Base-by-base conservation (phyloP, 371 early-diverging fungal genomes). In the Zopfochytrium polystomum region DNA sequence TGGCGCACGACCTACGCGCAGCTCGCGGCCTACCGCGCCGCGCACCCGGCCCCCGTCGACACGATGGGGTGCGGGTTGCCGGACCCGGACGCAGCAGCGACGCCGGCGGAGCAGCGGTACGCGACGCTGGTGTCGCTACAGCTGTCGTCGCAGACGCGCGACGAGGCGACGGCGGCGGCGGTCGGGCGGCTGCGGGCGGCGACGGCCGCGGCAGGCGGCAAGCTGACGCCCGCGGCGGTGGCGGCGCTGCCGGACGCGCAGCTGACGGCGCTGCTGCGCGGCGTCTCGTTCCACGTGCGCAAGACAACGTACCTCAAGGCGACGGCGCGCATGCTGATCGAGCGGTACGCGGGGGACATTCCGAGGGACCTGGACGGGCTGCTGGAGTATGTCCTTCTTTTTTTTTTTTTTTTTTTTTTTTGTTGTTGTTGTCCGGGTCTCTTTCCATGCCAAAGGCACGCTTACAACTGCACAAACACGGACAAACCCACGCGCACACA, bases 121-220 rank as follows among this genome's bases (percentile, higher is more conserved):
- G 92, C 94, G 62, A 88, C 93, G 2, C 76, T 99, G 1, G 74
- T 94, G n/a, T 77, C 96, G 0, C 76, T 99, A 43, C 89, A 95
- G 80, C 81, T 99, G 13, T 96, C 97, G 7, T 88, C 96, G 25
- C 96, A 96, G 75, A 98, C 99, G 2, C 92, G 91, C 67, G 99
- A 99, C 68, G 87, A 89, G 7, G 83, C 90, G 2, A 95, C 93
- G 0, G 90, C 91, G 2, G 85, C 77, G 11, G 91, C 90, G 2
- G 81, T 96, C 27, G 69, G 73, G 30, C 80, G 75, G 13, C 70
- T 96, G 26, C 82, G 87, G 44, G 75, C 78, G 25, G 69, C 85
- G 52, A 82, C 84, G 0, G 22, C 9, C 7, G 42, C 13, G 42
- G n/a, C n/a, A n/a, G n/a, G n/a, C n/a, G 87, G 85, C 26, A 90